A percentile compares a stretch with the other conserved stretches of the same genome.
phyloP scores from a whole-genome alignment of 805 yeast genomes.

The Monosporozyma aerobia region DNA sequence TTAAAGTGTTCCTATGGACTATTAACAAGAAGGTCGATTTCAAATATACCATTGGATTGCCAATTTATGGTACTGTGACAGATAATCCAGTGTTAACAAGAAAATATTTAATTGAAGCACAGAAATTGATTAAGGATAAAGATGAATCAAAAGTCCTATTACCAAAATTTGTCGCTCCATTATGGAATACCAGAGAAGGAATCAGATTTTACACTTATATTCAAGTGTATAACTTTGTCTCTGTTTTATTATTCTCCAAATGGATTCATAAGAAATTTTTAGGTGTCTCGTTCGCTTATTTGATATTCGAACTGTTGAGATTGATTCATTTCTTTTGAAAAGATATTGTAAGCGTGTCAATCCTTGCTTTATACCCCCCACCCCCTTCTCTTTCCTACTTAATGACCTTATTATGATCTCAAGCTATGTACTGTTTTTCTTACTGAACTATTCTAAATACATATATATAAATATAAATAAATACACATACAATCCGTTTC shows the following conservation, averaged over 20 bases:
- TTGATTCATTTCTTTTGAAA: slow-evolving; percentile 8
- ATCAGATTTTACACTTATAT: slow-evolving; percentile 18
- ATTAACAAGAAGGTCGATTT: slow-evolving; percentile 33
- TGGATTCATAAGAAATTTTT: slow-evolving; percentile 21
- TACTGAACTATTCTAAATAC: neutral
- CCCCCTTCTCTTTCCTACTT: neutral
- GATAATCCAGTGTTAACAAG: slow-evolving; percentile 24
- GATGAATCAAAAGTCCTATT: neutral
- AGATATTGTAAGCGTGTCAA: neutral
- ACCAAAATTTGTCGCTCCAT: slow-evolving; percentile 12
- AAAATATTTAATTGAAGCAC: slow-evolving; percentile 3
- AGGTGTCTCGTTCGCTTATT: slow-evolving; percentile 18
- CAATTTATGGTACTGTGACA: slow-evolving; percentile 26
- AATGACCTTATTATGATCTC: neutral
- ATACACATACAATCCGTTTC: neutral
- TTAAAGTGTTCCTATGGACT: slow-evolving; percentile 45
- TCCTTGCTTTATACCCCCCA: neutral
- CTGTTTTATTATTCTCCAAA: slow-evolving; percentile 13
- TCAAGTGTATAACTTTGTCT: slow-evolving; percentile 13
- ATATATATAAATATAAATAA: neutral
- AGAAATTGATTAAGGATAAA: slow-evolving; percentile 3
- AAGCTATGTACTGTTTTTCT: neutral
- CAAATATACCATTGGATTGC: slow-evolving; percentile 21
- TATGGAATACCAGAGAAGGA: slow-evolving; percentile 15
- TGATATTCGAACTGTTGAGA: slow-evolving; percentile 13